These are phyloP conservation scores for Cladophialophora chaetospira DNA, from an alignment of 2,329 filamentous ascomycete genomes.

Conservation along the genomic window DNA sequence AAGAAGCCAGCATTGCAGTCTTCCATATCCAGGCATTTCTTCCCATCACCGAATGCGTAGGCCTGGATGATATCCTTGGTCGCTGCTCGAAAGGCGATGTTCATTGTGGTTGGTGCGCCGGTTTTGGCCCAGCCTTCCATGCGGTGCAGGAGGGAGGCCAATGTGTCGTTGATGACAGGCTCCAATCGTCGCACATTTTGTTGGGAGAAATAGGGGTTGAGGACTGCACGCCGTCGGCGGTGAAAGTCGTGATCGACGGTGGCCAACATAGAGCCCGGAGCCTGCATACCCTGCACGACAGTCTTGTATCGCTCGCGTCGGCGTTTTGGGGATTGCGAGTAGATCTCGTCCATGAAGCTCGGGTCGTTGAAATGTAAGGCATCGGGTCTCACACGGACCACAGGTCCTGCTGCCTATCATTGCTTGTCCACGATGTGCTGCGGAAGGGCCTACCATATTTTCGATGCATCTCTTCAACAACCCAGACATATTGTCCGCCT, in stretches of 20 bases:
- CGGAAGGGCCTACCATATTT: not conserved
- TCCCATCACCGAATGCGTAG: not conserved
- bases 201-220: constrained; percentile 2
- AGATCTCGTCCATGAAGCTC: not conserved
- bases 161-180: not conserved
- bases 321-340: not conserved
- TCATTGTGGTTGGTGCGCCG: not conserved
- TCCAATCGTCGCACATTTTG: constrained; percentile 1
- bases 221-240: not conserved
- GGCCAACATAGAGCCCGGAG: constrained; percentile 1
- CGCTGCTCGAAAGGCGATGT: not conserved
- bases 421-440: not conserved
- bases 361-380: not conserved
- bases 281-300: not conserved
- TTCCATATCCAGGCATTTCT: constrained; percentile 1
- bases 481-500: not conserved
- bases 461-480: not conserved
- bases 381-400: not conserved
- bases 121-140: not conserved
- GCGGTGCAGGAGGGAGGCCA: not conserved
- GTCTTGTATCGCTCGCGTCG: constrained; percentile 1
- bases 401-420: not conserved
- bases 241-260: not conserved
- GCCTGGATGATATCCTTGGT: constrained; percentile 1
- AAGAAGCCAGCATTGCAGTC: constrained; percentile 2